Base-by-base conservation (phyloP, 2,329 filamentous ascomycete species). In the Aspergillus puulaauensis region DNA sequence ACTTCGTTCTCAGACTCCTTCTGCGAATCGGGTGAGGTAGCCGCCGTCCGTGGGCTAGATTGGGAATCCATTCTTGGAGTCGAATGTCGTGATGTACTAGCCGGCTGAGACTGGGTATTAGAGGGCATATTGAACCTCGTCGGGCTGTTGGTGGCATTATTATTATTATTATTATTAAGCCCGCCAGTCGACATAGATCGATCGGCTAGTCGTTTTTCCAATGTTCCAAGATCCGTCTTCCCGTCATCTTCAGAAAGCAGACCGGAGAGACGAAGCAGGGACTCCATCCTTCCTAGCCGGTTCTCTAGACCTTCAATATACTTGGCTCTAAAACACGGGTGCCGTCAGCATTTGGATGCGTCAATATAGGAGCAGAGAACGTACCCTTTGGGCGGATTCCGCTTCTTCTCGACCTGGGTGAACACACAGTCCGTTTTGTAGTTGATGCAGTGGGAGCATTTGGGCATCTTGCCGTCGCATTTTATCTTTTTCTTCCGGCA, bases 351-450 rank as follows among this genome's bases (percentile, higher is more conserved):
- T 21, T 27, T 54, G 50, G 83, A 64, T 91, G 14, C 21, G 43
- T 15, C 11, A 3, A 27, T 17, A 27, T 23, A 27, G 12, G 27
- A 11, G 37, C 17, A 35, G 12, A 48, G 35, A 53, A 58, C 84
- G 64, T 83, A 96, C 92, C 95, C 93, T 82, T 98, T 99, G 1
- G 93, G 95, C 53, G 95, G 93, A 74, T 90, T 95, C 58, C 95
- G 86, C 83, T 99, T 99, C 86, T 99, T 99, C 80, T 99, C 95
- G 39, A 98, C 93, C 73, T 96, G 92, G 0, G 95, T 98, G 72
- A 98, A 98, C 66, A 96, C 86, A 75, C 93, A 99, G 68, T 96
- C 92, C 5, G 93, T 97, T 82, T 97, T 97, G 81, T 97, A 97
- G 75, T 97, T 98, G 74, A 90, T 89, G 75, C 93, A 99, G 77